Conservation (phyloP, 257 asterid species). For the Rehmannia glutinosa region DNA sequence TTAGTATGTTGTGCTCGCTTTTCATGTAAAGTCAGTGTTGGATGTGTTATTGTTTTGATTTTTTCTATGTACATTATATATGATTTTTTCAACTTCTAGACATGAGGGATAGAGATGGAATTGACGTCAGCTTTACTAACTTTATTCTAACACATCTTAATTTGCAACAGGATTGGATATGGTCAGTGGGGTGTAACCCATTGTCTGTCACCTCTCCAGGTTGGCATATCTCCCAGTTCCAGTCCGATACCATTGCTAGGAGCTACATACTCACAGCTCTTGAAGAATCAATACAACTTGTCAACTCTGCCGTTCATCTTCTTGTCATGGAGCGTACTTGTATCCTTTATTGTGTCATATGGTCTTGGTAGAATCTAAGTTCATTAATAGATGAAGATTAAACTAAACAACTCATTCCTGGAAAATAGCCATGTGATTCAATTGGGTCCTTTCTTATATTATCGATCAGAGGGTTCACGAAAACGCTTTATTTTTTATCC, state of each 20-base stretch:
- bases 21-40: conserved; percentile 1
- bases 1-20: neutral
- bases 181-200: conserved; percentile 98
- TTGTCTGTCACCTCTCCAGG: conserved; percentile 81
- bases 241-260: conserved; percentile 83
- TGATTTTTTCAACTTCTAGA: conserved; percentile 9
- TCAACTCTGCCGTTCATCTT: conserved; percentile 80
- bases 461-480: neutral
- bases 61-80: neutral
- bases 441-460: neutral
- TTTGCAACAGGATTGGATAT: conserved; percentile 79
- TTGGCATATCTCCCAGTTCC: conserved; percentile 79
- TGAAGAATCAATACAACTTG: conserved; percentile 84
- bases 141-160: conserved; percentile 5
- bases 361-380: conserved; percentile 12
- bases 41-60: neutral
- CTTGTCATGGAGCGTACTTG: conserved; percentile 87
- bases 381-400: neutral
- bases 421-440: neutral
- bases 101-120: conserved; percentile 1
- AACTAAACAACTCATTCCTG: neutral
- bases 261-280: conserved; percentile 87
- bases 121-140: neutral
- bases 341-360: conserved; percentile 55
- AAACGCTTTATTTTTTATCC: too few species aligned